Conservation (phyloP, 2,329 filamentous ascomycete genomes). For the Aspergillus aculeatinus region DNA sequence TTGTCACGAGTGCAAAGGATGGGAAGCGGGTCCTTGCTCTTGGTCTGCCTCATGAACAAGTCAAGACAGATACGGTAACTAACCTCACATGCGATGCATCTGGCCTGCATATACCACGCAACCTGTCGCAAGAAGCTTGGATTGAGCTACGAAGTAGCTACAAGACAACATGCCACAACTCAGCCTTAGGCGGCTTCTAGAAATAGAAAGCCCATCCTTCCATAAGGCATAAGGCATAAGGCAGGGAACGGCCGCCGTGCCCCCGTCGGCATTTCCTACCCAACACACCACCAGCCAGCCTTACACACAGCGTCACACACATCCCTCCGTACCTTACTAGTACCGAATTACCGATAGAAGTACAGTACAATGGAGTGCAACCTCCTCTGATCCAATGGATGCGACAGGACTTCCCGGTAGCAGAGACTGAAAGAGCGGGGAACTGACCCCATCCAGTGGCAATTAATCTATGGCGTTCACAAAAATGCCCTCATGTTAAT, state of each 20-base stretch:
- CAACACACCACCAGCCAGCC: neutral
- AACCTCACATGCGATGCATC: neutral
- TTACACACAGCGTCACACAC: neutral
- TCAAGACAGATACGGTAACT: neutral
- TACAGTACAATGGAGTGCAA: neutral
- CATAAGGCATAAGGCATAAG: conserved; percentile 2
- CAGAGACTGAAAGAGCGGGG: neutral
- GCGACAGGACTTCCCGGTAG: neutral
- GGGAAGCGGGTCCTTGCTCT: neutral
- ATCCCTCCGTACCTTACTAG: neutral
- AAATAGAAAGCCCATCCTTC: neutral
- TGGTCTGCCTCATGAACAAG: neutral
- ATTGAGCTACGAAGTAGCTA: neutral
- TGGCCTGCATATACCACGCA: neutral
- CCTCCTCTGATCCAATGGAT: neutral
- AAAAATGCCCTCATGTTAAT: neutral
- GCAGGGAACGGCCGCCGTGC: neutral
- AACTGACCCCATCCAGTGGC: neutral
- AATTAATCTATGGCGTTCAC: neutral
- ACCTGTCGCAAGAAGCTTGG: neutral
- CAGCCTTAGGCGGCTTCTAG: conserved; percentile 2
- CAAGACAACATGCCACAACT: neutral
- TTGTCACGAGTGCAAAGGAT: neutral
- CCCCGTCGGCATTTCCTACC: neutral
- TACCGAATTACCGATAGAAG: neutral